Evolutionary conservation across 768 basidiomycete genomes (phyloP).

Genomic region (Mycena rosella): DNA sequence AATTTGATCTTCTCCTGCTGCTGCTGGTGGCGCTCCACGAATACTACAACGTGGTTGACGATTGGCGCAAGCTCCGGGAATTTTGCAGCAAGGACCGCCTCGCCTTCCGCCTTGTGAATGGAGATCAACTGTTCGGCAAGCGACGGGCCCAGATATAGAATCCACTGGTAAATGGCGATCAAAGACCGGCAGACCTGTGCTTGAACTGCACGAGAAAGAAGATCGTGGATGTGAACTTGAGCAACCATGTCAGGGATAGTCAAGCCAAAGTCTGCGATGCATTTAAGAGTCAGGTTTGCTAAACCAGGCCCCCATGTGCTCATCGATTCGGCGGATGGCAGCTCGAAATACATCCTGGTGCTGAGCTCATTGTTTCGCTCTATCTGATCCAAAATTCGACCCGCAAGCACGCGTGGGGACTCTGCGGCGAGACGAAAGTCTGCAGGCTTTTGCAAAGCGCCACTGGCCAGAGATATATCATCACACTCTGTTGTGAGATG

Average conservation of each 20-base stretch:
- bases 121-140: too few species aligned
- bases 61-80: constrained; percentile 10
- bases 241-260: too few species aligned
- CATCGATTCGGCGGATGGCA: background rate
- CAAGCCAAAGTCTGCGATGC: too few species aligned
- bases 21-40: background rate
- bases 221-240: too few species aligned
- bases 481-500: too few species aligned
- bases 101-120: too few species aligned
- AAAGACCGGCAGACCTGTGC: too few species aligned
- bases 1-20: background rate
- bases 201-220: too few species aligned
- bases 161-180: too few species aligned
- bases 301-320: constrained; percentile 1
- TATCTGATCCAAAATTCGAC: background rate
- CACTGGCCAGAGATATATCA: background rate
- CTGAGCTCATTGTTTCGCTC: constrained; percentile 19
- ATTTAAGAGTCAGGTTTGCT: background rate
- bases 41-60: background rate
- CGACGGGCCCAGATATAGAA: too few species aligned
- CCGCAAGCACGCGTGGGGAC: background rate
- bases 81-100: background rate
- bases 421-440: background rate
- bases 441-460: too few species aligned
- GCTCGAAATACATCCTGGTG: constrained; percentile 18